Base-by-base conservation (phyloP, 129 eudicot species). In the Tagetes patula region DNA sequence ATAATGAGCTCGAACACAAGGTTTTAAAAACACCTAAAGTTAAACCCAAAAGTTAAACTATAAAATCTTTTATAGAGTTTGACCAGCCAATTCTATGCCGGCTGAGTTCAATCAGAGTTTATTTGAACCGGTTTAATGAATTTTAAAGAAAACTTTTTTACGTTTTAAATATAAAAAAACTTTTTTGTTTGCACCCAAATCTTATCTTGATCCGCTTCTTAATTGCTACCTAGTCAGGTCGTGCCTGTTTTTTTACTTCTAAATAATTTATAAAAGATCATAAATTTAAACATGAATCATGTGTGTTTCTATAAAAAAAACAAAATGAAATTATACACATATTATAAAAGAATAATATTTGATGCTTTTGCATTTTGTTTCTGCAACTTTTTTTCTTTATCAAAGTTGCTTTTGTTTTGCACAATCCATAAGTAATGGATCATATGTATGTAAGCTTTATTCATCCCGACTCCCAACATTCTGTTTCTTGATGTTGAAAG, bases 381-480 rank as follows among this genome's bases (percentile, higher is more conserved):
- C 50, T 33, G 40, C 55, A 46, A 63, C 79, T 75, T 73, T 70
- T 71, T 41, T 45, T 61, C 50, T 64, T 40, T 71, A 60, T 41
- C 42, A 50, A 73, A 78, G 82, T 55, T 50, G 70, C 84, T 70
- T 81, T 81, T 63, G 72, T 70, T 81, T 60, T 75, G 84, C 74
- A 49, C 39, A 75, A 76, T 56, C 71, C 81, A 34, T 65, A 81
- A 59, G 84, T 78, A 62, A 59, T 78, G 77, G 72, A 82, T 77
- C 82, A 67, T 53, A 67, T 67, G 66, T 81, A 65, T 76, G 67
- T 56, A 80, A 81, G 52, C 80, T 64, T 76, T 82, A 47, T 46
- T 73, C 59, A 53, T 76, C 66, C 73, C 79, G 77, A 71, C n/a
- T 60, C 66, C 66, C 66, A 60, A 36, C 84, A 70, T 41, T 70